Evolutionary conservation across 2,329 filamentous ascomycete species (phyloP), one percentile per base, ranked within the genome.

Genomic region (Talaromyces sp.): DNA sequence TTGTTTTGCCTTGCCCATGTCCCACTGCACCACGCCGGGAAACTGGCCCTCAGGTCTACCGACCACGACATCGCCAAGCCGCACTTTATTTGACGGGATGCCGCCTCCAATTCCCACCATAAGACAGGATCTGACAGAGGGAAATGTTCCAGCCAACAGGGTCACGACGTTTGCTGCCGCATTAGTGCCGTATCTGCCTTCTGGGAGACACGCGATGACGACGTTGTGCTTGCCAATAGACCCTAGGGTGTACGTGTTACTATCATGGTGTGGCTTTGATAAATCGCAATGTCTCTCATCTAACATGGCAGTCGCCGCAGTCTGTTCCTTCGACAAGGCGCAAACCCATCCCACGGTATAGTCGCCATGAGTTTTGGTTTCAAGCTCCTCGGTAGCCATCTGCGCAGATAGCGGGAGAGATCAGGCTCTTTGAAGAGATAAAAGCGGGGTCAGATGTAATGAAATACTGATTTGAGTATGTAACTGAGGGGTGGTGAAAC

Each of bases 281-380:
- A 41, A 3, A 0, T 71, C 70, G 50, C 77, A 71, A 25, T 71
- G 62, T 60, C 78, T 31, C 3, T 15, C 71, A 62, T 80, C 78
- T 27, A 79, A 72, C 70, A 78, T 78, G 6, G 78, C 74, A 79
- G 81, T 81, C n/a, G 80, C 77, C 39, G 80, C 77, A 58, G 75
- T 70, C 39, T 69, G 69, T 50, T 80, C 80, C 78, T 49, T 78
- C 73, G 73, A 80, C 75, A 64, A 80, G 77, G 33, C 71, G 62
- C 1, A 78, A 76, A 63, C 80, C 80, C 62, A 78, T 74, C 3
- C 82, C 72, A 15, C 82, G 79, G 67, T 61, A 79, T 72, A 73
- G 41, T 45, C n/a, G 41, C 7, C 7, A 10, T 22, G n/a, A 9
- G 41, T 45, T 45, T 45, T 22, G 10, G 39, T n/a, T 41, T 41